Evolutionary conservation across 768 basidiomycete genomes (phyloP), one percentile per base, ranked within the genome.

Genomic region (Tricholoma sp.): DNA sequence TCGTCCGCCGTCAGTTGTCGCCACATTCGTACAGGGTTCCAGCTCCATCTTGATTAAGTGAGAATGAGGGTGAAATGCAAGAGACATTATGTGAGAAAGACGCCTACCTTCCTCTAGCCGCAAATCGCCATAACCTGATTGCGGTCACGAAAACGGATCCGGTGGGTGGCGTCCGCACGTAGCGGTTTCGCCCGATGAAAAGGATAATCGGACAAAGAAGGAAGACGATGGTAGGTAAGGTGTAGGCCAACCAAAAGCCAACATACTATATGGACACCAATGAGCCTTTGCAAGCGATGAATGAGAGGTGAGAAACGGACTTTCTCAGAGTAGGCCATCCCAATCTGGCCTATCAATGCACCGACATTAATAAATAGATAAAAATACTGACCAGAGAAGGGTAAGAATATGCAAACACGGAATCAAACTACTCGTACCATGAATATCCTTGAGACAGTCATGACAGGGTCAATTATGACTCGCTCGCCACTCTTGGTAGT

Each of bases 331-430:
- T 85, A 88, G 0, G 83, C 79, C 87, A 88, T 88, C 16, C 73
- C 68, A 41, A 89, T 80, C 67, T 88, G 86, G 19, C 86, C 89
- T 34, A 83, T 59, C 21, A 89, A 72, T 0, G 89, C 82, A 2
- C 89, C 89, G 52, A 88, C 68, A 67, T 90, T 90, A 66, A 88
- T 86, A 69, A 86, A 87, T 50, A 84, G 73, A 67, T 88, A 88
- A 68, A 85, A 85, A 63, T 83, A 84, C 80, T 82, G 14, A 21
- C 41, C 49, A 46, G 12, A n/a, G 35, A 46, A 50, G 49, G 19
- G 22, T 21, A 46, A 35, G 31, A 50, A 50, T 41, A 29, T 16
- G 12, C 22, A 5, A 27, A 24, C n/a, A 24, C 18, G 12, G 6
- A 16, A 47, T 61, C 63, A 39, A 60, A 78, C 14, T 31, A 21